These are phyloP conservation scores for Fusarium penzigii DNA, from an alignment of 2,329 filamentous ascomycete species.

Conservation along the genomic window DNA sequence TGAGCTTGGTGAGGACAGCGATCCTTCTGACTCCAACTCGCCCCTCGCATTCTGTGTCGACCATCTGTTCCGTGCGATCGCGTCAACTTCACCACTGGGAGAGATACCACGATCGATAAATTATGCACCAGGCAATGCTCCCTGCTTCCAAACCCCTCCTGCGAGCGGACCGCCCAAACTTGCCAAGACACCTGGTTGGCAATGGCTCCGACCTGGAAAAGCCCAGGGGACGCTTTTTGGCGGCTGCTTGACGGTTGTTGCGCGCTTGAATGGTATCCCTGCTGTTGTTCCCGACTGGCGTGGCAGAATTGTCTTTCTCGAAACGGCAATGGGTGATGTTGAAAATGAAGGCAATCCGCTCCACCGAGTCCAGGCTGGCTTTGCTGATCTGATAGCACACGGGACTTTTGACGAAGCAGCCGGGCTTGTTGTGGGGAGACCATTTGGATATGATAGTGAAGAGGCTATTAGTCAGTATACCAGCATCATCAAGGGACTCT, in stretches of 20 bases:
- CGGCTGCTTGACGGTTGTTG: constrained; percentile 42
- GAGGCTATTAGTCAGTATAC: constrained; percentile 31
- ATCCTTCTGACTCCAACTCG: constrained; percentile 24
- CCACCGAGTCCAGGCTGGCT: constrained; percentile 32
- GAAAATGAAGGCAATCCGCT: constrained; percentile 19
- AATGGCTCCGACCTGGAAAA: constrained; percentile 38
- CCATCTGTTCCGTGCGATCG: constrained; percentile 36
- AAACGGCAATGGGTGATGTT: constrained; percentile 40
- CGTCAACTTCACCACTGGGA: constrained; percentile 28
- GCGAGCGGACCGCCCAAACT: constrained; percentile 33
- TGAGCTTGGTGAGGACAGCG: constrained; percentile 37
- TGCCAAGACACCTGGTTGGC: constrained; percentile 32
- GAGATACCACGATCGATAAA: constrained; percentile 32
- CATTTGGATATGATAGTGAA: constrained; percentile 41
- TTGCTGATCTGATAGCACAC: constrained; percentile 43
- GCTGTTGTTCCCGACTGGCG: constrained; percentile 39
- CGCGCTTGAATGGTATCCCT: constrained; percentile 37
- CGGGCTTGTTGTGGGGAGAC: constrained; percentile 44
- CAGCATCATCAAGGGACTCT: constrained; percentile 31
- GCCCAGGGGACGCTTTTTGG: constrained; percentile 46
- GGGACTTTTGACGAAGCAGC: constrained; percentile 43
- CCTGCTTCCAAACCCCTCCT: constrained; percentile 22
- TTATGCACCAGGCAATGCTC: constrained; percentile 31
- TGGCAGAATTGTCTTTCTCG: constrained; percentile 42
- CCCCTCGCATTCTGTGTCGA: constrained; percentile 33